phyloP scores from a whole-genome alignment of 345 rosid species.

The Cardiospermum halicacabum region DNA sequence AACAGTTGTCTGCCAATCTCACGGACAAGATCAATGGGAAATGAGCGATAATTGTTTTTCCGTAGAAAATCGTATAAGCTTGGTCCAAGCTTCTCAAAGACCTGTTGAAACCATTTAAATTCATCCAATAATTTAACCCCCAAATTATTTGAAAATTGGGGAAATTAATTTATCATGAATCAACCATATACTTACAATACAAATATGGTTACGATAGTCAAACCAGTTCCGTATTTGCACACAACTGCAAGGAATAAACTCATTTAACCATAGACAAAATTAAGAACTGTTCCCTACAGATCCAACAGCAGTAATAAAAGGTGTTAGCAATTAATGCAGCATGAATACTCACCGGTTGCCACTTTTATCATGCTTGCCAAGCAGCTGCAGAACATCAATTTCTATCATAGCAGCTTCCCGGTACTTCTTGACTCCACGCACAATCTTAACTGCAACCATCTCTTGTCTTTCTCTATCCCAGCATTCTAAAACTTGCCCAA shows the following conservation, averaged over 20 bases:
- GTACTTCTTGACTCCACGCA: slow-evolving; percentile 80
- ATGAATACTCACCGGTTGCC: slow-evolving; percentile 70
- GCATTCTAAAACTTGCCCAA: slow-evolving; percentile 91
- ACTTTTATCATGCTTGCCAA: slow-evolving; percentile 74
- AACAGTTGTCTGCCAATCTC: slow-evolving; percentile 99
- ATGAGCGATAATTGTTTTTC: slow-evolving; percentile 95
- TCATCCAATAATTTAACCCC: slow-evolving; percentile 77
- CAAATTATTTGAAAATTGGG: slow-evolving; percentile 50
- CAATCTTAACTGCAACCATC: slow-evolving; percentile 89
- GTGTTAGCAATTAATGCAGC: not conserved
- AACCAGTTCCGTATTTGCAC: slow-evolving; percentile 98
- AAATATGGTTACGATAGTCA: slow-evolving; percentile 99
- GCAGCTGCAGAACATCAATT: slow-evolving; percentile 77
- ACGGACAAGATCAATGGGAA: slow-evolving; percentile 96
- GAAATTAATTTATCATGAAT: slow-evolving; percentile 52
- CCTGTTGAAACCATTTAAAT: slow-evolving; percentile 84
- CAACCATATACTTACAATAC: slow-evolving; percentile 88
- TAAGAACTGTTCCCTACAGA: slow-evolving; percentile 12
- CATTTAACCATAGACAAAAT: slow-evolving; percentile 51
- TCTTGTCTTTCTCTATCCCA: slow-evolving; percentile 86
- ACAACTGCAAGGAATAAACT: slow-evolving; percentile 97
- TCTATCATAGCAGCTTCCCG: slow-evolving; percentile 95
- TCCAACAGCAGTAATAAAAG: slow-evolving; percentile 14
- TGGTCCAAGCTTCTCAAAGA: slow-evolving; percentile 99
- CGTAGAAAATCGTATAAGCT: slow-evolving; percentile 98